Percentiles rank a stretch among this genome's conserved stretches.
Conservation (phyloP, 169 alveolate genomes). For the Cryptosporidium tyzzeri region DNA sequence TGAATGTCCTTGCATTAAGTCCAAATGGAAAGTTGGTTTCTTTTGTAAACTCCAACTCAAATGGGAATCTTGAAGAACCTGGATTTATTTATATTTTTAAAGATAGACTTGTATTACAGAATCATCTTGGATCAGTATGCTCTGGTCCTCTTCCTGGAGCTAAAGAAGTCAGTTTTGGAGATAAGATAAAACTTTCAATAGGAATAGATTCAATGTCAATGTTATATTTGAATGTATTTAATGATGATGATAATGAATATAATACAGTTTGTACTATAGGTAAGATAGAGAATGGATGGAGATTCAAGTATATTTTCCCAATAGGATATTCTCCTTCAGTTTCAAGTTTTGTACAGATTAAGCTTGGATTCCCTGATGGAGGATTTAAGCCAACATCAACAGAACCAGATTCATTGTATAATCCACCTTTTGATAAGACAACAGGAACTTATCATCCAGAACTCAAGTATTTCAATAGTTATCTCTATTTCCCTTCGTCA, state of each 20-base stretch:
- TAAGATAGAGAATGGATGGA: not conserved
- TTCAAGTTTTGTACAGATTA: not conserved
- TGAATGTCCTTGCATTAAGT: not conserved
- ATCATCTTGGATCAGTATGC: constrained; percentile 10
- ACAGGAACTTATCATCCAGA: constrained; percentile 16
- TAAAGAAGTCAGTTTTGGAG: not conserved
- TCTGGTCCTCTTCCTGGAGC: constrained; percentile 16
- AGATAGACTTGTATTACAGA: constrained; percentile 13
- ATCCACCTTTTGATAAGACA: not conserved
- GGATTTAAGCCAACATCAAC: constrained; percentile 14
- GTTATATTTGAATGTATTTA: not conserved
- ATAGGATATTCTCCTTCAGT: constrained; percentile 1
- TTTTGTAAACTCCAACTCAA: not conserved
- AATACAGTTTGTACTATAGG: constrained; percentile 20
- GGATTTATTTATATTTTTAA: not conserved
- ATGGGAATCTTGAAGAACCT: not conserved
- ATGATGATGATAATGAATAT: not conserved
- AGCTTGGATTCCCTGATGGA: constrained; percentile 24
- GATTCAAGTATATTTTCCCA: constrained; percentile 7
- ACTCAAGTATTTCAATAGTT: not conserved
- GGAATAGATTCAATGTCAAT: constrained; percentile 4
- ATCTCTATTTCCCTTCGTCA: constrained; percentile 17
- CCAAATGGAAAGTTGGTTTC: not conserved
- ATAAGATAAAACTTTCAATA: not conserved
- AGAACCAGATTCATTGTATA: not conserved